Conservation (phyloP, 169 alveolate species). For the Plasmodium gallinaceum region DNA sequence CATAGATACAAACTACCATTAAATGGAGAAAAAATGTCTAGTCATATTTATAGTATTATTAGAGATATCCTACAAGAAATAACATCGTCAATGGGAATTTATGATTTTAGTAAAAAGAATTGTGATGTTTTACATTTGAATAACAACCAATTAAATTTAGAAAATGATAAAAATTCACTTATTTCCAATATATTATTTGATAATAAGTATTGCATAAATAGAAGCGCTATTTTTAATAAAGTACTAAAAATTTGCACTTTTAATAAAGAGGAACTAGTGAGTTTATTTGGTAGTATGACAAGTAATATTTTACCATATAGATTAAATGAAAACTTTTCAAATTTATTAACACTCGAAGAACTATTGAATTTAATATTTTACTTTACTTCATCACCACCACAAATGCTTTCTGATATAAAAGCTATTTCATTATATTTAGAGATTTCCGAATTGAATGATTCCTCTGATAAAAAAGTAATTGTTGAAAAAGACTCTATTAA, state of each 20-base stretch:
- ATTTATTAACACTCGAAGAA: conserved; percentile 22
- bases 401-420: conserved; percentile 2
- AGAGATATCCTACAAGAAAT: conserved; percentile 35
- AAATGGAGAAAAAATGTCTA: conserved; percentile 45
- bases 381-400: conserved; percentile 34
- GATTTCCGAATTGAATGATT: conserved; percentile 2
- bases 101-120: conserved; percentile 8
- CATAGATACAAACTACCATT: conserved; percentile 24
- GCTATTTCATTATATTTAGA: not conserved
- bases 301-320: conserved; percentile 55
- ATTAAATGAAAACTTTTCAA: conserved; percentile 18
- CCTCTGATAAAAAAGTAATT: no score
- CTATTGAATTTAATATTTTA: conserved; percentile 21
- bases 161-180: conserved; percentile 28
- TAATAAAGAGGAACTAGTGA: conserved; percentile 29
- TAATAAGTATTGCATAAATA: conserved; percentile 24
- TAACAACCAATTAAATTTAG: conserved; percentile 29
- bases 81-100: conserved; percentile 30
- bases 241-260: conserved; percentile 34
- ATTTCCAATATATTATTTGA: conserved; percentile 56
- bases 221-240: conserved; percentile 26
- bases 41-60: conserved; percentile 29
- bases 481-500: not conserved
- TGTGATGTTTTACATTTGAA: conserved; percentile 28
- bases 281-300: conserved; percentile 6